Evolutionary conservation across 116 monocot species (phyloP).

Genomic region (Phalaenopsis hybrid): DNA sequence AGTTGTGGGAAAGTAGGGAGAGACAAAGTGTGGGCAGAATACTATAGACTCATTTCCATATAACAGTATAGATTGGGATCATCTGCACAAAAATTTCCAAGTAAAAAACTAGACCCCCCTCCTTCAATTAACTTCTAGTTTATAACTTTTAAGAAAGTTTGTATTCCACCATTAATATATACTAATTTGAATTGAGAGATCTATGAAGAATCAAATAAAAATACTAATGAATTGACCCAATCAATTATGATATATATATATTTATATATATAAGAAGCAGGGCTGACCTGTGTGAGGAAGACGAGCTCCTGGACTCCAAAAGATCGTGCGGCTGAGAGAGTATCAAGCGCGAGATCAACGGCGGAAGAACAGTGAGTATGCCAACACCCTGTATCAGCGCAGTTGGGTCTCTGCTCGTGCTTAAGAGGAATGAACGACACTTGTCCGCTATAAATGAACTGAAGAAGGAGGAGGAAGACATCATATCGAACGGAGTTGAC

Average conservation of each 20-base stretch:
- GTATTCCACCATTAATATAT: no score
- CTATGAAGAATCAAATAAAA: no score
- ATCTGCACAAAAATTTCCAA: background rate
- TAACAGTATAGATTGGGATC: conserved; percentile 1
- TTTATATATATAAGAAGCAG: background rate
- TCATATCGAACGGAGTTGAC: conserved; percentile 92
- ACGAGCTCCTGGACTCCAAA: conserved; percentile 77
- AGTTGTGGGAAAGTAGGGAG: background rate
- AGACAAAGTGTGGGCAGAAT: no score
- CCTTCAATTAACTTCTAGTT: no score
- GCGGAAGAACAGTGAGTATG: conserved; percentile 69
- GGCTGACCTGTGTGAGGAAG: conserved; percentile 56
- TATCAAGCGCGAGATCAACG: conserved; percentile 57
- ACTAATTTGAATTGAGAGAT: no score
- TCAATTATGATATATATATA: no score
- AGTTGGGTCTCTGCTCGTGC: conserved; percentile 52
- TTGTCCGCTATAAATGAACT: conserved; percentile 74
- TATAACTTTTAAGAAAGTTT: no score
- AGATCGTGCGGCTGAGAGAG: conserved; percentile 45
- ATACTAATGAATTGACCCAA: no score
- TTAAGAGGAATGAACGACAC: conserved; percentile 57
- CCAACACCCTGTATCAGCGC: conserved; percentile 81
- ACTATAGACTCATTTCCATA: background rate
- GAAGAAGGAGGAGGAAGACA: conserved; percentile 73
- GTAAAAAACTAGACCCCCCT: no score